These are phyloP conservation scores for Simmondsia chinensis DNA, from an alignment of 148 eudicot genomes.

Conservation along the genomic window DNA sequence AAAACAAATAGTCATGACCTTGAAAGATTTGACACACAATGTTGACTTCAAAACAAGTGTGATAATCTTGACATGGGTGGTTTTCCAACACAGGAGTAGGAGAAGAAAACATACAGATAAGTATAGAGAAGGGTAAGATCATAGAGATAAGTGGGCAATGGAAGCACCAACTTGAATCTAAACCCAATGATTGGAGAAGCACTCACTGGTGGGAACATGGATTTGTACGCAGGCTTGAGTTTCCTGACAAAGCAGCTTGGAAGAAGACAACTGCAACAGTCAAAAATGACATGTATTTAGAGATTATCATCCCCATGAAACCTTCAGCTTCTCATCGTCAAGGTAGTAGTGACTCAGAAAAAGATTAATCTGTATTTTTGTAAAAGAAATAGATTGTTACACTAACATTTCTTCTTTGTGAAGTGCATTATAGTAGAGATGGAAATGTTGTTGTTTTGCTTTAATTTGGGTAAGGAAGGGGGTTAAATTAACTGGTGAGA, in stretches of 20 bases:
- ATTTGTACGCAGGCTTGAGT: constrained; percentile 62
- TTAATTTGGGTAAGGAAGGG: no score
- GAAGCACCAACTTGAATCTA: constrained; percentile 26
- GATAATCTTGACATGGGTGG: neutral
- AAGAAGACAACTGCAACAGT: constrained; percentile 45
- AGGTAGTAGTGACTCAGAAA: constrained; percentile 16
- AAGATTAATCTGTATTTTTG: neutral
- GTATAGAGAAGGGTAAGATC: constrained; percentile 61
- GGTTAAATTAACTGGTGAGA: no score
- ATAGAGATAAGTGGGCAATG: constrained; percentile 66
- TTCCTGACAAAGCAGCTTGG: constrained; percentile 67
- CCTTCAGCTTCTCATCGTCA: constrained; percentile 18
- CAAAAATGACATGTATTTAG: constrained; percentile 33
- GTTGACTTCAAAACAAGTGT: neutral
- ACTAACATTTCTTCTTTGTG: no score
- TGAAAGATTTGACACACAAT: no score
- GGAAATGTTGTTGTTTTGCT: no score
- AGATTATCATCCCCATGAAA: constrained; percentile 56
- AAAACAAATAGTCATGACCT: no score
- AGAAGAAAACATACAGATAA: constrained; percentile 37
- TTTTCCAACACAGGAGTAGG: constrained; percentile 31
- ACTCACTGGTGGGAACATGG: constrained; percentile 86
- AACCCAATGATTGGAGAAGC: constrained; percentile 61
- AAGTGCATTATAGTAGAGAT: no score
- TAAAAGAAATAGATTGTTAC: no score